Evolutionary conservation across 2,329 filamentous ascomycete species (phyloP), one percentile per base, ranked within the genome.

Genomic region (Magnaporthiopsis incrustans): DNA sequence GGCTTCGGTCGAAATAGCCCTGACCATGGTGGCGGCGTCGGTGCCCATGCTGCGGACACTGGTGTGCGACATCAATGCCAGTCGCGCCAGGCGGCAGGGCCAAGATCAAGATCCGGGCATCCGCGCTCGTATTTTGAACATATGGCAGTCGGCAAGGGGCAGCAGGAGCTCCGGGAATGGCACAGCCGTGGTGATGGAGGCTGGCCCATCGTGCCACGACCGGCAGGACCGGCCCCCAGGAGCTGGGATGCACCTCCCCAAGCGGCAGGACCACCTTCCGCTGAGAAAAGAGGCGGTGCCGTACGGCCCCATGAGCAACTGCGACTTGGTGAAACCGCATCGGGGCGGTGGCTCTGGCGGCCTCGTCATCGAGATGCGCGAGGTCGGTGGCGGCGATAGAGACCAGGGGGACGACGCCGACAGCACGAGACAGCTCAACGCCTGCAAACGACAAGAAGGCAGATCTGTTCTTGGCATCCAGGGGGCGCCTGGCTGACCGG

Each of bases 1-100:
- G 0, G 14, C 32, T 22, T 35, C 69, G 33, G 72, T 71, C 15
- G 73, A 74, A 59, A 69, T 69, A 1, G 68, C 70, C 12, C 65
- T 73, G 15, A 73, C 72, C 18, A 74, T 74, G 60, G 71, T 74
- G 63, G 71, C 73, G 0, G 69, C 72, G 6, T 73, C 69, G 4
- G 69, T 74, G 15, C 72, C 72, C 3, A 70, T 72, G 44, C 68
- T 74, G 30, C 71, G 72, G 8, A 71, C 71, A 3, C 63, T 74
- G 12, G 66, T 69, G 12, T 61, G 59, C 10, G 59, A 60, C 14
- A 25, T 60, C 25, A 32, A 38, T 15, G 59, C n/a, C 30, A 53
- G 44, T 22, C 44, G 22, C 1, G 44, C 22, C 22, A 22, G 22
- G 44, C 44, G 44, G 44, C 15, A 25, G 44, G 7, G 6, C 11